phyloP scores from a whole-genome alignment of 305 asterid species.

The Monarda citriodora region DNA sequence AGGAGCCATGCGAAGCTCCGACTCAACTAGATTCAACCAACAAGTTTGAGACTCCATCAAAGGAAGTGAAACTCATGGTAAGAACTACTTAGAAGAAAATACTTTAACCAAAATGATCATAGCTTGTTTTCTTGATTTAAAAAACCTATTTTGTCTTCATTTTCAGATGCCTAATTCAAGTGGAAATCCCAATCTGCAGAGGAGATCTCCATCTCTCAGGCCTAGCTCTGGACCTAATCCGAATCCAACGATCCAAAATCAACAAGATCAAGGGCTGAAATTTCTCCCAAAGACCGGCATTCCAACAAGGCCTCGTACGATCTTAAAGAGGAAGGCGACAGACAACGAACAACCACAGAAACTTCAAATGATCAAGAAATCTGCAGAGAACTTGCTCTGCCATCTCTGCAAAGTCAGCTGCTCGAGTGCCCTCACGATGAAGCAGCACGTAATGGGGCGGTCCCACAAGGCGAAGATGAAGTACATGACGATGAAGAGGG shows the following conservation, averaged over 20 bases:
- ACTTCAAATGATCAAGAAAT: neutral
- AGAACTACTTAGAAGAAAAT: neutral
- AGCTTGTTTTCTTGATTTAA: neutral
- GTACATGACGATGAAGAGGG: constrained; percentile 16
- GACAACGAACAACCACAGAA: neutral
- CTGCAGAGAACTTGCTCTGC: constrained; percentile 23
- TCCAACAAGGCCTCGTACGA: constrained; percentile 16
- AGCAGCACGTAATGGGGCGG: constrained; percentile 43
- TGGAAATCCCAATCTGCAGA: neutral
- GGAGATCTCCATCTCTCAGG: neutral
- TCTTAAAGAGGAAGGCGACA: constrained; percentile 24
- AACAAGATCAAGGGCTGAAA: neutral
- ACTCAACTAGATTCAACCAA: constrained; percentile 8
- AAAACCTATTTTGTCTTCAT: neutral
- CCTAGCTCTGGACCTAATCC: neutral
- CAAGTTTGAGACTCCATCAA: neutral
- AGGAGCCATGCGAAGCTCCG: constrained; percentile 12
- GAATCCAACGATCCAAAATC: neutral
- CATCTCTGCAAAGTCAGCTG: constrained; percentile 39
- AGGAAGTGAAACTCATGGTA: neutral
- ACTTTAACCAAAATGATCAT: neutral
- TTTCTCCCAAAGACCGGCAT: neutral
- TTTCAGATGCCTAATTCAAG: neutral
- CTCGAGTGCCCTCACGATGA: constrained; percentile 25
- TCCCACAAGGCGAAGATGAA: constrained; percentile 46